phyloP scores from a whole-genome alignment of 164 flowering plant species.

The Stephania cephalantha region DNA sequence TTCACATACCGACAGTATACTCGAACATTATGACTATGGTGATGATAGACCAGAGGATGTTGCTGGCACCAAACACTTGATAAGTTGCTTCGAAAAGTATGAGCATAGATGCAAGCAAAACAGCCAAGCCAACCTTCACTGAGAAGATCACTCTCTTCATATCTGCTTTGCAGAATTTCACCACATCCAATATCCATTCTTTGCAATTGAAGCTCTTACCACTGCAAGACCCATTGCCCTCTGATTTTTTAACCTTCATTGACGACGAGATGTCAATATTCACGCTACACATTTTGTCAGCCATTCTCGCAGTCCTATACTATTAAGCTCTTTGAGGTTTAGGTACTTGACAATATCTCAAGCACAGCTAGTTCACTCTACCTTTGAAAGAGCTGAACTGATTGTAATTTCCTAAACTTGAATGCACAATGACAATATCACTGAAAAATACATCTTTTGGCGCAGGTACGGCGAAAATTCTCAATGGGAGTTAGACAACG shows the following conservation, averaged over 20 bases:
- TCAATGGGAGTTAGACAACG: not conserved
- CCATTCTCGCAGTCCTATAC: constrained; percentile 38
- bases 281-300: constrained; percentile 48
- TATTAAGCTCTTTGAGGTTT: not conserved
- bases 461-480: not conserved
- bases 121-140: constrained; percentile 72
- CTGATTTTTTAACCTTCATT: not conserved
- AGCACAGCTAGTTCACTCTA: not conserved
- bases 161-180: constrained; percentile 63
- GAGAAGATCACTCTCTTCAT: constrained; percentile 58
- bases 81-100: constrained; percentile 63
- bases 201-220: constrained; percentile 16
- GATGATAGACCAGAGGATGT: constrained; percentile 83
- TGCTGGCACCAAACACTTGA: constrained; percentile 57
- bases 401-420: not conserved
- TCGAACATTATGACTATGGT: constrained; percentile 91
- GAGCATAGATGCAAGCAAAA: constrained; percentile 68
- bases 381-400: not conserved
- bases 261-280: constrained; percentile 15
- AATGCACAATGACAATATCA: too few species aligned
- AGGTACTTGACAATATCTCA: not conserved
- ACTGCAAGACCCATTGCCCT: constrained; percentile 10
- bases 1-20: constrained; percentile 77
- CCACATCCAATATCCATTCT: constrained; percentile 35
- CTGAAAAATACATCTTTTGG: too few species aligned